Conservation (phyloP, 2,329 filamentous ascomycete genomes). For the Aotearoamyces nothofagi region DNA sequence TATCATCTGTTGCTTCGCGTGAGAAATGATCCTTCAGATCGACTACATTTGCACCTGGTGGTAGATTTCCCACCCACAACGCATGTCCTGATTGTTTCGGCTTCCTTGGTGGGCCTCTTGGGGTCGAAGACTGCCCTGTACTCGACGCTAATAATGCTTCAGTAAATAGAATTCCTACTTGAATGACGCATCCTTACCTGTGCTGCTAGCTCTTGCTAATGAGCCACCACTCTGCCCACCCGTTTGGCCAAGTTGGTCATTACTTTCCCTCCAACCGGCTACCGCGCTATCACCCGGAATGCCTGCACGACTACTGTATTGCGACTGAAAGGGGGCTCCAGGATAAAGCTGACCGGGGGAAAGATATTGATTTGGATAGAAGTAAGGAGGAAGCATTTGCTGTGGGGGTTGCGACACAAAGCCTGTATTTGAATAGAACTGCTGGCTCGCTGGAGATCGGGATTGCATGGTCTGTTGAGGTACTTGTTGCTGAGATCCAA, state of each 20-base stretch:
- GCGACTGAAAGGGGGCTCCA: constrained; percentile 5
- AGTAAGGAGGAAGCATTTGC: constrained; percentile 10
- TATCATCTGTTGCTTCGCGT: constrained; percentile 53
- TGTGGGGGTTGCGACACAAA: constrained; percentile 11
- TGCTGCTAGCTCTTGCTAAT: constrained; percentile 8
- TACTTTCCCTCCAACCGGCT: constrained; percentile 6
- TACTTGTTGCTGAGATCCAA: constrained; percentile 8
- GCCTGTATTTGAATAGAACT: constrained; percentile 11
- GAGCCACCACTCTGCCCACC: constrained; percentile 2
- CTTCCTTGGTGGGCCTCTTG: constrained; percentile 49
- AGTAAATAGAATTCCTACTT: constrained; percentile 5
- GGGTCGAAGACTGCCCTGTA: constrained; percentile 19
- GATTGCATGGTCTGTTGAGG: constrained; percentile 8
- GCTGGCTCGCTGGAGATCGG: background rate
- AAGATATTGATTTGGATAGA: constrained; percentile 12
- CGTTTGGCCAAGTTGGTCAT: constrained; percentile 5
- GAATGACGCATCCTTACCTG: constrained; percentile 21
- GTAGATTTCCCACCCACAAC: constrained; percentile 91
- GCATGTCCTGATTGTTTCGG: constrained; percentile 66
- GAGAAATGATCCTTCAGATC: constrained; percentile 86
- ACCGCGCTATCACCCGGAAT: constrained; percentile 10
- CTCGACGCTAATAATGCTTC: background rate
- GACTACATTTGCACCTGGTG: constrained; percentile 67
- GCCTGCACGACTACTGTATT: constrained; percentile 8
- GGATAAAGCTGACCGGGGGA: constrained; percentile 11